Percentiles rank a stretch among this genome's conserved stretches.
Conservation (phyloP, 495 filamentous ascomycete species). For the Hypoxylon lienhwacheense region DNA sequence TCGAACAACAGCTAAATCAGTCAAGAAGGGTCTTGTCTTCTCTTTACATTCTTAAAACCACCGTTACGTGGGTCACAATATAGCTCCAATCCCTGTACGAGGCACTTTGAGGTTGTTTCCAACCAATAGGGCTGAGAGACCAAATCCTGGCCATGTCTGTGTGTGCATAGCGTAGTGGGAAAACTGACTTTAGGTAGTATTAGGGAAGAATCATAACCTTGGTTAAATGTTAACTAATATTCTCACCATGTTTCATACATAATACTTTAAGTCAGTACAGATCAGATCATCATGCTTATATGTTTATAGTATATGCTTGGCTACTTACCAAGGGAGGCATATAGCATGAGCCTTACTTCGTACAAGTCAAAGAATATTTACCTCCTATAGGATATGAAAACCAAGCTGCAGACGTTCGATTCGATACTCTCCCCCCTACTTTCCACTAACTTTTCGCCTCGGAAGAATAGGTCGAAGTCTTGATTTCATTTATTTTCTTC, state of each 20-base stretch:
- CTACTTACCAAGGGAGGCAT: no score
- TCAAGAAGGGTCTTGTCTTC: conserved; percentile 1
- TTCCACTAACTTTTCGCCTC: no score
- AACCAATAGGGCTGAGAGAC: conserved; percentile 17
- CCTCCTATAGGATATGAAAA: no score
- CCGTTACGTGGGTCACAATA: conserved; percentile 23
- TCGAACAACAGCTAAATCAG: conserved; percentile 12
- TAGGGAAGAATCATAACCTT: not conserved
- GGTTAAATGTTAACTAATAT: conserved; percentile 10
- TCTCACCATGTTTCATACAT: conserved; percentile 1
- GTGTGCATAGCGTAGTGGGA: conserved; percentile 18
- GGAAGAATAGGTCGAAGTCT: no score
- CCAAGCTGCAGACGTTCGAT: no score
- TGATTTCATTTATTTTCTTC: no score
- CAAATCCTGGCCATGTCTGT: conserved; percentile 9
- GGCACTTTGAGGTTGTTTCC: conserved; percentile 35
- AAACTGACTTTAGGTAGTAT: conserved; percentile 21
- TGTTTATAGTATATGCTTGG: not conserved
- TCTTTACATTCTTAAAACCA: conserved; percentile 19
- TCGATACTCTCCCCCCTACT: conserved; percentile 1
- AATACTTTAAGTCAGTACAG: no score
- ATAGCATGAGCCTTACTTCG: no score
- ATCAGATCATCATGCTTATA: not conserved
- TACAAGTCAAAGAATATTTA: not conserved
- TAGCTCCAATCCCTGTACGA: conserved; percentile 28